These are phyloP conservation scores for Yarrowia sp. DNA, from an alignment of 805 yeast genomes.

Conservation along the genomic window DNA sequence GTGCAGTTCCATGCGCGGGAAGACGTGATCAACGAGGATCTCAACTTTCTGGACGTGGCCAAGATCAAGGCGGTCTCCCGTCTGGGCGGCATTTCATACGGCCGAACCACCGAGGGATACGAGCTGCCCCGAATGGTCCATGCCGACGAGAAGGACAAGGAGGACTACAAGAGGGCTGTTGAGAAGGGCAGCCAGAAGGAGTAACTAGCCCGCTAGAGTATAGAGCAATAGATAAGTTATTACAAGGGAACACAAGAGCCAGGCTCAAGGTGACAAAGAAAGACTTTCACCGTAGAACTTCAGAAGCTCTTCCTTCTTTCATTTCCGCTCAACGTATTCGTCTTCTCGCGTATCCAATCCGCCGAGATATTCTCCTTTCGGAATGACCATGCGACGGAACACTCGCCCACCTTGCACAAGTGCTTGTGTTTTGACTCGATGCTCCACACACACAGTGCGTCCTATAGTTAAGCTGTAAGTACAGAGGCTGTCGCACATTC, in stretches of 20 bases:
- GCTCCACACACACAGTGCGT: background rate
- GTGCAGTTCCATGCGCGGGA: constrained; percentile 64
- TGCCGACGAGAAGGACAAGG: constrained; percentile 41
- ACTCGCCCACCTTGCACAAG: no score
- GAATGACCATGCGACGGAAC: background rate
- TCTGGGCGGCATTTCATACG: constrained; percentile 60
- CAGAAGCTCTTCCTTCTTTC: no score
- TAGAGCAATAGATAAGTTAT: background rate
- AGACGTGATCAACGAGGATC: constrained; percentile 57
- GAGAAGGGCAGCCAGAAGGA: background rate
- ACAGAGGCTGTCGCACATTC: background rate
- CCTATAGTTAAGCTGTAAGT: background rate
- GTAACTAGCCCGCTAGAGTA: background rate
- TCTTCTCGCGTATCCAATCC: background rate
- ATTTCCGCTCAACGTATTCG: background rate
- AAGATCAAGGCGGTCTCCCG: constrained; percentile 63
- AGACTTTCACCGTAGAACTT: no score
- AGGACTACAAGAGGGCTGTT: constrained; percentile 11
- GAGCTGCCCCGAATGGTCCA: constrained; percentile 58
- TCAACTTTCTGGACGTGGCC: constrained; percentile 53
- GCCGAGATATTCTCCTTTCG: constrained; percentile 5
- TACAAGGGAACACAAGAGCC: no score
- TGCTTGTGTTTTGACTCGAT: background rate
- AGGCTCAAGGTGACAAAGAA: no score
- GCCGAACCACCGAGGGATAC: constrained; percentile 55